phyloP scores from a whole-genome alignment of 352 stramenopile species.

The Phytopythium helicoides region DNA sequence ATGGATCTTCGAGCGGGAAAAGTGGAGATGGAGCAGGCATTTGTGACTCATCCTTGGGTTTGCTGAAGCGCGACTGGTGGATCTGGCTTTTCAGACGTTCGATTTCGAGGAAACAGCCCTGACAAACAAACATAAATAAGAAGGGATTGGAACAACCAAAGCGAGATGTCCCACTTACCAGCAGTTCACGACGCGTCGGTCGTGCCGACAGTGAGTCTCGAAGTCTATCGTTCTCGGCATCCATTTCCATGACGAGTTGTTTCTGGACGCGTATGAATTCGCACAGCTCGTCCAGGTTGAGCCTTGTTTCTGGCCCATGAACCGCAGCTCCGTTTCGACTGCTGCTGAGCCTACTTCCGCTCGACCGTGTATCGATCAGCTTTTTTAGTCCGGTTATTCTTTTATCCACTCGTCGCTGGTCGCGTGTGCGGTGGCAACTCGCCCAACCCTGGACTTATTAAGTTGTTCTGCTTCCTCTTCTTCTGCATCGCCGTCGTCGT shows the following conservation, averaged over 20 bases:
- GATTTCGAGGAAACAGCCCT: slow-evolving; percentile 24
- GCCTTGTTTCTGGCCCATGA: too few species aligned
- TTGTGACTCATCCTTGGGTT: too few species aligned
- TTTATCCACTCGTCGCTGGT: too few species aligned
- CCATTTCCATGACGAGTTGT: slow-evolving; percentile 16
- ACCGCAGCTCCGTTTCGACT: too few species aligned
- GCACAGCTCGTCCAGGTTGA: slow-evolving; percentile 7
- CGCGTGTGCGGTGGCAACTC: too few species aligned
- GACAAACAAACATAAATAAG: neutral
- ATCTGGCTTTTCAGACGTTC: slow-evolving; percentile 19
- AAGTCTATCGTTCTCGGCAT: slow-evolving; percentile 25
- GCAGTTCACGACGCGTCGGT: slow-evolving; percentile 20
- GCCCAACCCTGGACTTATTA: too few species aligned
- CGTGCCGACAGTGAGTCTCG: slow-evolving; percentile 23
- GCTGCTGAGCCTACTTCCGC: too few species aligned
- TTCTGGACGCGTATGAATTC: slow-evolving; percentile 23
- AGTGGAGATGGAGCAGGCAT: too few species aligned
- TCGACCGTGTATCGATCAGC: too few species aligned
- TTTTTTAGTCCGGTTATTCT: too few species aligned
- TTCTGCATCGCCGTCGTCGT: slow-evolving; percentile 1
- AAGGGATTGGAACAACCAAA: neutral
- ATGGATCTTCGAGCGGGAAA: neutral
- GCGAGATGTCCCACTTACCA: slow-evolving; percentile 13
- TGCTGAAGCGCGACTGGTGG: slow-evolving; percentile 6
- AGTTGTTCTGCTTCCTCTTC: too few species aligned